Evolutionary conservation across 2,329 filamentous ascomycete species (phyloP).

Genomic region (Pseudogymnoascus destructans): DNA sequence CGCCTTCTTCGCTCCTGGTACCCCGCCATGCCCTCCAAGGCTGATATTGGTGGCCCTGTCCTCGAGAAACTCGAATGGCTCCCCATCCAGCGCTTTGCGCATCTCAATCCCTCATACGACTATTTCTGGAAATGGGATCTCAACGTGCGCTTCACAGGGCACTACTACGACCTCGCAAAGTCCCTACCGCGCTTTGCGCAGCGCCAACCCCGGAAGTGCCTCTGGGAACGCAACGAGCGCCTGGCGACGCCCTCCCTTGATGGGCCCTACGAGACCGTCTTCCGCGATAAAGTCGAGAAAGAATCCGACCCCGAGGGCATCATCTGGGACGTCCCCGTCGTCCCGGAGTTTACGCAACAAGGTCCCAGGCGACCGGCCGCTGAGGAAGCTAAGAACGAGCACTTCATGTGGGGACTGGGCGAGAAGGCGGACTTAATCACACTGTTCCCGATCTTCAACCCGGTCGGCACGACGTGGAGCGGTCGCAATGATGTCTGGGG

Average conservation of each 20-base stretch:
- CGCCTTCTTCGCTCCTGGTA: slow-evolving; percentile 65
- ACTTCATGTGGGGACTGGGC: slow-evolving; percentile 63
- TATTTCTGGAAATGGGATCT: slow-evolving; percentile 58
- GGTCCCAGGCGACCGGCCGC: slow-evolving; percentile 48
- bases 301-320: slow-evolving; percentile 22
- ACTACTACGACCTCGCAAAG: slow-evolving; percentile 68
- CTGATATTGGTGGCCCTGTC: slow-evolving; percentile 28
- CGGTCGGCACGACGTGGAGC: slow-evolving; percentile 59
- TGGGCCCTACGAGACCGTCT: slow-evolving; percentile 53
- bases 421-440: slow-evolving; percentile 56
- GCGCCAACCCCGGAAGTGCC: slow-evolving; percentile 54
- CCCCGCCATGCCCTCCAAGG: slow-evolving; percentile 44
- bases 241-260: slow-evolving; percentile 60
- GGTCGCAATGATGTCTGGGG: slow-evolving; percentile 46
- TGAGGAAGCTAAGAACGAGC: slow-evolving; percentile 43
- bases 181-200: slow-evolving; percentile 49
- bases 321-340: slow-evolving; percentile 49
- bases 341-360: slow-evolving; percentile 46
- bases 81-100: slow-evolving; percentile 61
- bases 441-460: slow-evolving; percentile 67
- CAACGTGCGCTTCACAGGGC: slow-evolving; percentile 65
- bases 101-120: slow-evolving; percentile 67
- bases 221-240: slow-evolving; percentile 62
- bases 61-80: slow-evolving; percentile 30
- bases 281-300: slow-evolving; percentile 43